These are phyloP conservation scores for Zygoascus meyerae DNA, from an alignment of 1,139 yeast genomes.

Conservation along the genomic window DNA sequence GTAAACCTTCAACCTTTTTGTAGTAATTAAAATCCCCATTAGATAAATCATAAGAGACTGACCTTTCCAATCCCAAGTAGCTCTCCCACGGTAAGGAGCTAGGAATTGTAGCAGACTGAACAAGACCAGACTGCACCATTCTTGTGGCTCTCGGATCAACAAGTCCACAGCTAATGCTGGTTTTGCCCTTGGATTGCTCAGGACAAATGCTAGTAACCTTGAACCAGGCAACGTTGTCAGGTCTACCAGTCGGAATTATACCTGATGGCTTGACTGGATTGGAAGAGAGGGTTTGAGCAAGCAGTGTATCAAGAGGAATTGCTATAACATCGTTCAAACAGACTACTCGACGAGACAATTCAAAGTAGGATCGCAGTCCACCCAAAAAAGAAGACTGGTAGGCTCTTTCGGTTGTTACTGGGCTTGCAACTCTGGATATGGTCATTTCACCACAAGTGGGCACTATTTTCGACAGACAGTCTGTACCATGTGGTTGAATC, in stretches of 20 bases:
- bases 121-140: constrained; percentile 60
- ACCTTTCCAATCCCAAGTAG: constrained; percentile 39
- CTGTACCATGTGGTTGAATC: constrained; percentile 29
- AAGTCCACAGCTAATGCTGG: constrained; percentile 42
- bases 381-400: constrained; percentile 61
- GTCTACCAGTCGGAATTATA: constrained; percentile 49
- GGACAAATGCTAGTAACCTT: constrained; percentile 43
- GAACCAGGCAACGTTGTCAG: constrained; percentile 85
- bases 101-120: constrained; percentile 36
- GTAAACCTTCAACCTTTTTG: constrained; percentile 39
- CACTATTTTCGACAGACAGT: background rate
- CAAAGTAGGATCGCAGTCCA: constrained; percentile 59
- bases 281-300: constrained; percentile 56
- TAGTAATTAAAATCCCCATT: constrained; percentile 41
- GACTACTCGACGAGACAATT: constrained; percentile 52
- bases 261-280: constrained; percentile 24
- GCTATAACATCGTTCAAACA: constrained; percentile 64
- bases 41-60: constrained; percentile 23
- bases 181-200: constrained; percentile 29
- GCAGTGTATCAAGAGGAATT: constrained; percentile 64
- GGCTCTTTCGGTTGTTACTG: constrained; percentile 60
- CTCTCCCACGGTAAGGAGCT: constrained; percentile 46
- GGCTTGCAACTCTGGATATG: constrained; percentile 65
- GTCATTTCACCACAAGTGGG: constrained; percentile 46
- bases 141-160: constrained; percentile 62